Conservation (phyloP, 2,329 filamentous ascomycete genomes). For the Arthrobotrys entomopaga region DNA sequence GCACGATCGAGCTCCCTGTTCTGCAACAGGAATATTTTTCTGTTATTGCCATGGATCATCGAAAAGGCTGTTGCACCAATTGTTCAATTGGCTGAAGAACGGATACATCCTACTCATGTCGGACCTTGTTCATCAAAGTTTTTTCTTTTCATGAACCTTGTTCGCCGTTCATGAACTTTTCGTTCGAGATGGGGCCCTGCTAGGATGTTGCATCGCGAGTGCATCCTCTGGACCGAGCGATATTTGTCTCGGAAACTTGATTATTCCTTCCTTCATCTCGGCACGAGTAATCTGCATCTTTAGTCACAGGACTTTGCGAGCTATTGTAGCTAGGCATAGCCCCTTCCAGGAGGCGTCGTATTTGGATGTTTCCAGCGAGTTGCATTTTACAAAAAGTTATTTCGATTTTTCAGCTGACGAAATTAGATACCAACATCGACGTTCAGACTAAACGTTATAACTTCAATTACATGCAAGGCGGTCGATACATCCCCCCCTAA, state of each 20-base stretch:
- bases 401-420: slow-evolving; percentile 54
- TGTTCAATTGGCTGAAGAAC: slow-evolving; percentile 54
- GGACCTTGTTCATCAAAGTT: slow-evolving; percentile 54
- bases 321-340: slow-evolving; percentile 54
- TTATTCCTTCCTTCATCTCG: slow-evolving; percentile 51
- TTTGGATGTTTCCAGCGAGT: slow-evolving; percentile 54
- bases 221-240: slow-evolving; percentile 52
- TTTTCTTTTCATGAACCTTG: slow-evolving; percentile 46
- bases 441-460: slow-evolving; percentile 54
- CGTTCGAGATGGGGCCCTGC: slow-evolving; percentile 43
- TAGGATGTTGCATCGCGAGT: slow-evolving; percentile 52
- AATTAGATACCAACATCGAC: slow-evolving; percentile 56
- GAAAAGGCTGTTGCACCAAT: slow-evolving; percentile 54
- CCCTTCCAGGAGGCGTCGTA: slow-evolving; percentile 54
- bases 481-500: slow-evolving; percentile 54
- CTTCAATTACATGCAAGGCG: slow-evolving; percentile 53
- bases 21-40: slow-evolving; percentile 51
- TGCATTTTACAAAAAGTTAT: slow-evolving; percentile 54
- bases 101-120: slow-evolving; percentile 47
- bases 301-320: slow-evolving; percentile 55
- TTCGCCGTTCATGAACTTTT: slow-evolving; percentile 52
- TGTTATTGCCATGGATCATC: slow-evolving; percentile 55
- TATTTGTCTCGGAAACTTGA: slow-evolving; percentile 55
- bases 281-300: slow-evolving; percentile 53
- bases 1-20: slow-evolving; percentile 54